Conservation (phyloP, 75 land plant genomes). For the Sequoia sempervirens region DNA sequence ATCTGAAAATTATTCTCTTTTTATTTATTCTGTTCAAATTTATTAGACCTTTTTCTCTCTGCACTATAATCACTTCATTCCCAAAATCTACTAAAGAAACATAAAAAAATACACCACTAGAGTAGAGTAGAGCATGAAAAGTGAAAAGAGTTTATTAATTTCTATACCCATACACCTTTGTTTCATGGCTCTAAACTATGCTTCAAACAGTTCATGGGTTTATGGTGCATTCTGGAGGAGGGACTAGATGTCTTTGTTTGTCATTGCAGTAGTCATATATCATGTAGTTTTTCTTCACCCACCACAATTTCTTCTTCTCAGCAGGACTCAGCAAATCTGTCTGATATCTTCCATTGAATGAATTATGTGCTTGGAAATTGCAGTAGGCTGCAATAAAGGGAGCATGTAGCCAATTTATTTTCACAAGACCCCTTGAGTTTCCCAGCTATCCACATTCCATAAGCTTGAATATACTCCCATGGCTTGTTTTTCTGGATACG, state of each 20-base stretch:
- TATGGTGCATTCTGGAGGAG: not conserved
- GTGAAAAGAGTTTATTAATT: too few relatives aligned
- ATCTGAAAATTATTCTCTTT: too few relatives aligned
- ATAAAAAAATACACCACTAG: too few relatives aligned
- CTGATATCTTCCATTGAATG: not conserved
- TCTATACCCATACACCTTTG: too few relatives aligned
- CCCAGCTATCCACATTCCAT: conserved; percentile 41
- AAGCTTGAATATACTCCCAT: conserved; percentile 38
- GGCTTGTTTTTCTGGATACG: conserved; percentile 27
- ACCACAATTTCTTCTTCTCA: conserved; percentile 2
- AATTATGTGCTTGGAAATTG: not conserved
- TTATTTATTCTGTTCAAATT: too few relatives aligned
- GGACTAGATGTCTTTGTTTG: conserved; percentile 6
- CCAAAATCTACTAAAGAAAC: too few relatives aligned
- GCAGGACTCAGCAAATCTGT: not conserved
- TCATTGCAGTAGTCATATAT: conserved; percentile 27
- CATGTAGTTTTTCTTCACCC: conserved; percentile 30
- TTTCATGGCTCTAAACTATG: too few relatives aligned
- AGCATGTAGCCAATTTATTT: conserved; percentile 32
- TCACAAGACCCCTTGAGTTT: conserved; percentile 38
- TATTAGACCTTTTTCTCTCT: too few relatives aligned
- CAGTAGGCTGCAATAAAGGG: conserved; percentile 30
- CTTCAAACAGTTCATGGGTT: too few relatives aligned
- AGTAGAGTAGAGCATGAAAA: too few relatives aligned
- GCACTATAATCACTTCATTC: too few relatives aligned